A percentile compares a stretch with the other conserved stretches of the same genome.
Evolutionary conservation across 192 early-diverging fungal genomes (phyloP).

Genomic region (Entomortierella chlamydospora): DNA sequence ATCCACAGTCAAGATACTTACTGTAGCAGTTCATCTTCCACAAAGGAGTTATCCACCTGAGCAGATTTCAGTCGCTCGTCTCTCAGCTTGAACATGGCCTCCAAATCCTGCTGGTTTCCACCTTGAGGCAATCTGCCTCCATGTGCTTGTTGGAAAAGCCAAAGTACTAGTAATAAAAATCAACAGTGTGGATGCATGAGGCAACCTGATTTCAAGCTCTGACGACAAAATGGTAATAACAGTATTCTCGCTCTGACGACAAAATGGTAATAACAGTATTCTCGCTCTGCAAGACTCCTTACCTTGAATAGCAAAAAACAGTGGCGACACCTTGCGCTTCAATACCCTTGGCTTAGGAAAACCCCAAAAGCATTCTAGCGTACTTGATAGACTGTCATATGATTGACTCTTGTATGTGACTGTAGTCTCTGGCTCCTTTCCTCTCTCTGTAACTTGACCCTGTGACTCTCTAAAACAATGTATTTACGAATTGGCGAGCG

Average conservation of each 20-base stretch:
- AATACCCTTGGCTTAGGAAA: slow-evolving; percentile 55
- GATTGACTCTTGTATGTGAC: slow-evolving; percentile 35
- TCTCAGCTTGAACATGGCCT: slow-evolving; percentile 43
- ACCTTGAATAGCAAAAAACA: slow-evolving; percentile 66
- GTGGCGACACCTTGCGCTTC: slow-evolving; percentile 59
- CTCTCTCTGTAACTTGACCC: slow-evolving; percentile 27
- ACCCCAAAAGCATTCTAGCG: slow-evolving; percentile 56
- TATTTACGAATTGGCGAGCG: too few species aligned
- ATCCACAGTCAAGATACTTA: too few species aligned
- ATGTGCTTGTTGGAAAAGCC: slow-evolving; percentile 52
- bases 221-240: too few species aligned
- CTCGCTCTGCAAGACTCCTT: slow-evolving; percentile 3
- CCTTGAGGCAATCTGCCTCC: slow-evolving; percentile 26
- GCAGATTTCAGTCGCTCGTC: slow-evolving; percentile 33
- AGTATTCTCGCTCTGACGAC: too few species aligned
- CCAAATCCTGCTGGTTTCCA: slow-evolving; percentile 47
- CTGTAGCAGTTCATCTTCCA: slow-evolving; percentile 33
- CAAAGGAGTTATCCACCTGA: slow-evolving; percentile 38
- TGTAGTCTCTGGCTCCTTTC: slow-evolving; percentile 55
- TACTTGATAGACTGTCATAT: slow-evolving; percentile 54
- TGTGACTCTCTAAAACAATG: slow-evolving; percentile 9
- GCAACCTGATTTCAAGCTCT: background rate
- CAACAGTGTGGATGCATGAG: background rate
- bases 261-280: too few species aligned
- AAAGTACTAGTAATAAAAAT: slow-evolving; percentile 50